Percentiles rank a stretch among this genome's conserved stretches.
Conservation (phyloP, 768 basidiomycete species). For the Russula griseocarnosa region DNA sequence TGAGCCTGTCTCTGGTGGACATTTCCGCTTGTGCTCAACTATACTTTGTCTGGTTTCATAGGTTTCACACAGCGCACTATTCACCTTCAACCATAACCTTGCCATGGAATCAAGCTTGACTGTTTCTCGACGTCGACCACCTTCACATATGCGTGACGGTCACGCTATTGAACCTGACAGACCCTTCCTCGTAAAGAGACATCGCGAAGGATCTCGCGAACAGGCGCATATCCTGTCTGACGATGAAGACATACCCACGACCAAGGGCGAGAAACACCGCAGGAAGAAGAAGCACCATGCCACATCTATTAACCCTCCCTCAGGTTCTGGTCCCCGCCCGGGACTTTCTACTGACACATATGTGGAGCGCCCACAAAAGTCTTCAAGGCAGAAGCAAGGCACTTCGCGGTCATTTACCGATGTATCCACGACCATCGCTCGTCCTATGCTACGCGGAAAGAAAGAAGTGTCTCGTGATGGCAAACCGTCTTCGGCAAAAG, state of each 20-base stretch:
- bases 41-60: slow-evolving; percentile 2
- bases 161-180: slow-evolving; percentile 8
- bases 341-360: slow-evolving; percentile 13
- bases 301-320: background rate
- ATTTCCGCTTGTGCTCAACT: background rate
- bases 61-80: background rate
- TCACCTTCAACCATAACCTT: background rate
- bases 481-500: slow-evolving; percentile 3
- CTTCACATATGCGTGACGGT: slow-evolving; percentile 18
- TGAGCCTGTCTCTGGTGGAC: background rate
- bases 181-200: slow-evolving; percentile 16
- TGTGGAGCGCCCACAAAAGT: slow-evolving; percentile 14
- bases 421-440: slow-evolving; percentile 4
- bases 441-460: background rate
- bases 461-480: slow-evolving; percentile 17
- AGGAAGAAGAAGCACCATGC: slow-evolving; percentile 22
- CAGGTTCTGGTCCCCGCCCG: slow-evolving; percentile 11
- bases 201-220: slow-evolving; percentile 22
- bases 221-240: slow-evolving; percentile 14
- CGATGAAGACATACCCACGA: slow-evolving; percentile 15
- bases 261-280: slow-evolving; percentile 19
- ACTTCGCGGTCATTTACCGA: slow-evolving; percentile 21
- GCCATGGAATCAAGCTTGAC: slow-evolving; percentile 16
- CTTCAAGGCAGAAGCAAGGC: slow-evolving; percentile 17
- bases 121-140: slow-evolving; percentile 6